Evolutionary conservation across 2,329 filamentous ascomycete species (phyloP), one percentile per base, ranked within the genome.

Genomic region (Akanthomyces lecanii): DNA sequence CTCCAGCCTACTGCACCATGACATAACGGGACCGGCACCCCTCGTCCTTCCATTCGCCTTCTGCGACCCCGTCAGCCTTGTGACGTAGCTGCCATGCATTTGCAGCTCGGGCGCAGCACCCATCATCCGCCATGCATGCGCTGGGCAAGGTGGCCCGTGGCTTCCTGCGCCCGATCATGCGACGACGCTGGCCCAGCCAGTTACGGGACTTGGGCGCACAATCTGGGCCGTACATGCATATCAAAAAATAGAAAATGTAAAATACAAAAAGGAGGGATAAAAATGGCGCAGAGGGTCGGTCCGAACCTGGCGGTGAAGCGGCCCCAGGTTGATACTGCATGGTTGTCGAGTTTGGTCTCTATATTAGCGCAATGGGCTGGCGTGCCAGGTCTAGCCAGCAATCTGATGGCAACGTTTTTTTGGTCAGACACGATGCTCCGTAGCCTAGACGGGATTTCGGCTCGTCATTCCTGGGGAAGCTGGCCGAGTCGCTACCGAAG

Each of bases 131-230:
- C n/a, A 47, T 36, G 42, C 25, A 47, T n/a, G 23, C 10, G 42
- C 28, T 21, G 16, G 51, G 33, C 53, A 47, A 25, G 16, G 40
- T 30, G 42, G 25, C 38, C 23, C 16, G 40, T 45, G 38, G 54
- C 54, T 30, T 55, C 33, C 30, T 48, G 55, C 55, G 55, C 55
- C 55, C 55, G 55, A 58, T 58, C 55, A 58, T 58, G 55, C 55
- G 55, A 40, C 44, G 21, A 47, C 25, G 11, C 42, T 47, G 28
- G n/a, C 42, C 28, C 44, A 54, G 36, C n/a, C 53, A 38, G 21
- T 28, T 6, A 54, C 21, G 33, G 51, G 33, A 54, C n/a, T 54
- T 54, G 51, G 51, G 51, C 50, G 18, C 50, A 33, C 51, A 21
- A 7, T 52, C 30, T 11, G 30, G 30, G 5, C 36, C 8, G 11